phyloP scores from a whole-genome alignment of 2,329 filamentous ascomycete genomes.

The Curvularia lunata region DNA sequence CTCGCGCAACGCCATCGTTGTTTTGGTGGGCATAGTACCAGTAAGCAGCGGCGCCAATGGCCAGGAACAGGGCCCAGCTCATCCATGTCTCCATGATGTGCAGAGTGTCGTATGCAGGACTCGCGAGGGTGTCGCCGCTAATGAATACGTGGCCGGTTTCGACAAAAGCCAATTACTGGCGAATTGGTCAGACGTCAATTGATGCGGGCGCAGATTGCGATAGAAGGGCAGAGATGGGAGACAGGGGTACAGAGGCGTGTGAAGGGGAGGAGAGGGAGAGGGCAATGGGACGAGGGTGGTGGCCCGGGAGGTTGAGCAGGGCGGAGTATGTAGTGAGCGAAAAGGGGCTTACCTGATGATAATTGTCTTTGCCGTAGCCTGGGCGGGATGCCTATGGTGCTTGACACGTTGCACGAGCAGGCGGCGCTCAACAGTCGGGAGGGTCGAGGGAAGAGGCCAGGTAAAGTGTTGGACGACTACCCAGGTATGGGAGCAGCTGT shows the following conservation, averaged over 20 bases:
- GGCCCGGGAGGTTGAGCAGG: conserved; percentile 10
- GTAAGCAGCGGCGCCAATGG: conserved; percentile 35
- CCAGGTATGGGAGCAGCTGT: conserved; percentile 4
- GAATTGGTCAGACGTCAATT: neutral
- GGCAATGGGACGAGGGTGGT: conserved; percentile 12
- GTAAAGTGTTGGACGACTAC: conserved; percentile 26
- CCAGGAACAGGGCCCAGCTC: conserved; percentile 45
- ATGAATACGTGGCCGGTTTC: conserved; percentile 7
- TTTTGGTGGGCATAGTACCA: conserved; percentile 41
- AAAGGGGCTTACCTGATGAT: conserved; percentile 16
- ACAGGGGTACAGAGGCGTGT: neutral
- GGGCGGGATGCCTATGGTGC: conserved; percentile 11
- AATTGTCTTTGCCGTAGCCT: conserved; percentile 16
- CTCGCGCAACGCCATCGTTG: conserved; percentile 29
- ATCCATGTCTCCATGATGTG: conserved; percentile 42
- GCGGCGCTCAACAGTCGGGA: conserved; percentile 9
- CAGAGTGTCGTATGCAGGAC: neutral
- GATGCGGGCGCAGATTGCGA: neutral
- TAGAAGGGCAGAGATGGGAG: neutral
- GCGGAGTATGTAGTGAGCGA: neutral
- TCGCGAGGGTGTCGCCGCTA: neutral
- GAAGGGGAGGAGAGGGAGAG: neutral
- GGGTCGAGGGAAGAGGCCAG: conserved; percentile 32
- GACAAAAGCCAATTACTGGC: conserved; percentile 1
- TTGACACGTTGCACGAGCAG: conserved; percentile 19